Evolutionary conservation across 805 yeast genomes (phyloP).

Genomic region (Hanseniaspora hatyaiensis): DNA sequence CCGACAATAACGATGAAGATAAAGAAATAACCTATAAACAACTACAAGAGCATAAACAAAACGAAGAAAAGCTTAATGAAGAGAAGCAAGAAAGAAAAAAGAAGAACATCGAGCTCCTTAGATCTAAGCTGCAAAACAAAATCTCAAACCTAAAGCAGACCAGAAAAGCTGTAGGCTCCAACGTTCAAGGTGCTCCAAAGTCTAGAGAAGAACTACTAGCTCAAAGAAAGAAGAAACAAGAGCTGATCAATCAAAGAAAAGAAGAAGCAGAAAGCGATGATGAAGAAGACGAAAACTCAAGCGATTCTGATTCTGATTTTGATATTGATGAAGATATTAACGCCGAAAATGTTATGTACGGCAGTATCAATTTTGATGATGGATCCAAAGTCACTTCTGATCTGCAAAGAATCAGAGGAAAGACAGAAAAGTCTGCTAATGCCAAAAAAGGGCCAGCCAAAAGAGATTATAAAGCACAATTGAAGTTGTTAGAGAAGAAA

Average conservation of each 20-base stretch:
- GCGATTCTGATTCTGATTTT: slow-evolving; percentile 32
- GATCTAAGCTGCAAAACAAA: slow-evolving; percentile 66
- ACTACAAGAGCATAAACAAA: slow-evolving; percentile 16
- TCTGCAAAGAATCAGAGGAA: slow-evolving; percentile 44
- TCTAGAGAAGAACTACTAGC: slow-evolving; percentile 71
- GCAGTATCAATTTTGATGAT: slow-evolving; percentile 70
- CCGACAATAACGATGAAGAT: neutral
- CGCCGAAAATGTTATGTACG: slow-evolving; percentile 48
- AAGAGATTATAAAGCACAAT: slow-evolving; percentile 73
- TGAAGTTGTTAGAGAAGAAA: slow-evolving; percentile 61
- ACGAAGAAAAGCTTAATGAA: slow-evolving; percentile 22
- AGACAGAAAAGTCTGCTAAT: slow-evolving; percentile 30
- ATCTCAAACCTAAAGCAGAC: slow-evolving; percentile 59
- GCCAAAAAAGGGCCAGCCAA: slow-evolving; percentile 72
- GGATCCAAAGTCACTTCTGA: slow-evolving; percentile 73
- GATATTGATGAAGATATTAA: slow-evolving; percentile 27
- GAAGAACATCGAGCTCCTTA: slow-evolving; percentile 34
- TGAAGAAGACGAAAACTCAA: slow-evolving; percentile 28
- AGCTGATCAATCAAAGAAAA: slow-evolving; percentile 28
- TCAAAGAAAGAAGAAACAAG: slow-evolving; percentile 43
- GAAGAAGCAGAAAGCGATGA: slow-evolving; percentile 25
- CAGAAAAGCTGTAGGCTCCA: slow-evolving; percentile 87
- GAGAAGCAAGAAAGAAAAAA: slow-evolving; percentile 20
- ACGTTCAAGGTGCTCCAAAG: slow-evolving; percentile 65
- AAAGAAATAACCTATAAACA: slow-evolving; percentile 7